phyloP scores from a whole-genome alignment of 805 yeast species.

The Saccharomycopsis selenospora region DNA sequence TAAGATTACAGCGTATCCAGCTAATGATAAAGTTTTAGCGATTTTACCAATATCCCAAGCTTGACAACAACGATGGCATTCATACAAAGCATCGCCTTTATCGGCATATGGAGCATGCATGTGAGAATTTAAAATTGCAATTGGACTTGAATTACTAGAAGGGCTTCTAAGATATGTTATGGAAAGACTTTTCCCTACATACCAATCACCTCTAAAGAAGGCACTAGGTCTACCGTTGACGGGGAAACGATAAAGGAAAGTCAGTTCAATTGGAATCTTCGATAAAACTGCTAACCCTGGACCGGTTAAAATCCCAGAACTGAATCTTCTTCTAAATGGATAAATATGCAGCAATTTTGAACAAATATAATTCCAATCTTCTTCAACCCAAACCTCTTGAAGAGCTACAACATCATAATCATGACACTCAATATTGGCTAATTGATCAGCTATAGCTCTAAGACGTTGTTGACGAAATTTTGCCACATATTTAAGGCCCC shows the following conservation, averaged over 20 bases:
- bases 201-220: slow-evolving; percentile 93
- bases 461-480: slow-evolving; percentile 59
- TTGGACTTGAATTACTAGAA: slow-evolving; percentile 38
- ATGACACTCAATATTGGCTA: slow-evolving; percentile 36
- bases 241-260: slow-evolving; percentile 79
- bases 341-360: slow-evolving; percentile 37
- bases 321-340: slow-evolving; percentile 64
- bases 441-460: slow-evolving; percentile 60
- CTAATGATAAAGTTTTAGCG: slow-evolving; percentile 49
- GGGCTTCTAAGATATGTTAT: slow-evolving; percentile 59
- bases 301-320: slow-evolving; percentile 81
- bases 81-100: slow-evolving; percentile 81
- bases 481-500: slow-evolving; percentile 90
- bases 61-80: slow-evolving; percentile 86
- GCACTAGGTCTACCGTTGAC: slow-evolving; percentile 94
- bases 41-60: slow-evolving; percentile 90
- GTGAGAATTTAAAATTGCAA: slow-evolving; percentile 84
- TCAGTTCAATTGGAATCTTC: slow-evolving; percentile 70
- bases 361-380: slow-evolving; percentile 69
- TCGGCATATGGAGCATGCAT: slow-evolving; percentile 94
- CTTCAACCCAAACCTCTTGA: slow-evolving; percentile 91
- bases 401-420: slow-evolving; percentile 79
- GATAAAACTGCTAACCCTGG: slow-evolving; percentile 89
- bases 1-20: slow-evolving; percentile 79
- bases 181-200: slow-evolving; percentile 85